A percentile compares a stretch with the other conserved stretches of the same genome.
These are phyloP conservation scores for Neoascochyta sp. DNA, from an alignment of 2,329 filamentous ascomycete species.

Conservation along the genomic window DNA sequence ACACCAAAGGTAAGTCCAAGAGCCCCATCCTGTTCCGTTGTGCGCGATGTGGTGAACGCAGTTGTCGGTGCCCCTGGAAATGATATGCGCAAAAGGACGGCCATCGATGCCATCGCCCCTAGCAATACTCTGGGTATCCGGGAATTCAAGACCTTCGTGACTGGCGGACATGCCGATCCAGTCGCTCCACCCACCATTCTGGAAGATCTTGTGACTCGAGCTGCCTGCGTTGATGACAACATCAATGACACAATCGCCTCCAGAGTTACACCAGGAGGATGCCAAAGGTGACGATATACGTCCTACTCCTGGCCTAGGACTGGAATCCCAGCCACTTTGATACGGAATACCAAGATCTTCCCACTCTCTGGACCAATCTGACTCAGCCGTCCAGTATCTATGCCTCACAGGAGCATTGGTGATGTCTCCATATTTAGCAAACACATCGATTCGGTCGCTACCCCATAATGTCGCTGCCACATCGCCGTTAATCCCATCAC, in stretches of 20 bases:
- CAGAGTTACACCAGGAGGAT: slow-evolving; percentile 2
- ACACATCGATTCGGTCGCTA: slow-evolving; percentile 10
- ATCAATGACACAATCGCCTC: slow-evolving; percentile 5
- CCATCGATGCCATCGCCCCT: slow-evolving; percentile 2
- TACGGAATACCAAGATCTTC: slow-evolving; percentile 2
- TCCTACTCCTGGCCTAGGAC: too few species aligned
- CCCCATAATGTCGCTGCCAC: slow-evolving; percentile 7
- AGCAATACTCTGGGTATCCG: slow-evolving; percentile 9
- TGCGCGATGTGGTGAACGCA: slow-evolving; percentile 7
- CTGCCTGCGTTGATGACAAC: slow-evolving; percentile 1
- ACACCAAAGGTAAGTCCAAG: slow-evolving; percentile 1
- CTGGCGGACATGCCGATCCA: slow-evolving; percentile 5
- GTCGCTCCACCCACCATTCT: slow-evolving; percentile 6
- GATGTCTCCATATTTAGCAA: not conserved
- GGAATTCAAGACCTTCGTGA: slow-evolving; percentile 8
- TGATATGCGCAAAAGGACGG: slow-evolving; percentile 5
- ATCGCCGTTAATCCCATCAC: slow-evolving; percentile 2
- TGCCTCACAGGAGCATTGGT: too few species aligned
- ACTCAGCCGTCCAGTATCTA: slow-evolving; percentile 1
- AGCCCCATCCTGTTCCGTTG: slow-evolving; percentile 7
- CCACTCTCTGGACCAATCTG: slow-evolving; percentile 2
- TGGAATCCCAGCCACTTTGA: not conserved
- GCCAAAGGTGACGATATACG: slow-evolving; percentile 2
- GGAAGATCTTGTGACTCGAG: slow-evolving; percentile 5
- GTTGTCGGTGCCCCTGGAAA: slow-evolving; percentile 7